These are phyloP conservation scores for Talaromyces piceae DNA, from an alignment of 2,329 filamentous ascomycete genomes.

Conservation along the genomic window DNA sequence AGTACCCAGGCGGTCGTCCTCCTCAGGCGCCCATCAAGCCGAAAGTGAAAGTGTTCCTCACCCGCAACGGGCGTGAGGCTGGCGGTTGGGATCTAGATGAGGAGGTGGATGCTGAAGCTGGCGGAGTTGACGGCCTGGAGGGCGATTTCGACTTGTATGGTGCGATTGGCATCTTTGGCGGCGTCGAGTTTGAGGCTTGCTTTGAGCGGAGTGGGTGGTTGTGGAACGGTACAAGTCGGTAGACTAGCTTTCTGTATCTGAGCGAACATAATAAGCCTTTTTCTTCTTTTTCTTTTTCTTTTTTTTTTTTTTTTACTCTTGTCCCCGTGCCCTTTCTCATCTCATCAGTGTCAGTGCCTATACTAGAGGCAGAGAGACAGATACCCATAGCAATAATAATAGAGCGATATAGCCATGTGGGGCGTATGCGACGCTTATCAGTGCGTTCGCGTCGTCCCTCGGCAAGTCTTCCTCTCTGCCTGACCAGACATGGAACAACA, in stretches of 20 bases:
- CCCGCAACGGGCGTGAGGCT: conserved; percentile 46
- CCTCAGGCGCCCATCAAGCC: conserved; percentile 13
- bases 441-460: not conserved
- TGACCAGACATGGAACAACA: not conserved
- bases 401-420: too few relatives aligned
- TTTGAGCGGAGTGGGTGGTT: conserved; percentile 45
- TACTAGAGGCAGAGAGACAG: too few relatives aligned
- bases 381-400: too few relatives aligned
- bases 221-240: conserved; percentile 21
- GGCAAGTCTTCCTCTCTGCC: not conserved
- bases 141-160: conserved; percentile 57
- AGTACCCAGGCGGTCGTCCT: not conserved
- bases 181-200: conserved; percentile 52
- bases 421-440: too few relatives aligned
- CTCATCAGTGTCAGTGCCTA: too few relatives aligned
- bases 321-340: too few relatives aligned
- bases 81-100: conserved; percentile 55
- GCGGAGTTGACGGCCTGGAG: conserved; percentile 60
- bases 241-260: too few relatives aligned
- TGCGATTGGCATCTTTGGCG: conserved; percentile 55
- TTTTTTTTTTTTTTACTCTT: too few relatives aligned
- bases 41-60: conserved; percentile 46
- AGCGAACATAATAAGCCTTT: too few relatives aligned
- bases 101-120: conserved; percentile 48
- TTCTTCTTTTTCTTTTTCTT: too few relatives aligned